phyloP scores from a whole-genome alignment of 129 eudicot genomes.

The Gnaphalium uliginosum region DNA sequence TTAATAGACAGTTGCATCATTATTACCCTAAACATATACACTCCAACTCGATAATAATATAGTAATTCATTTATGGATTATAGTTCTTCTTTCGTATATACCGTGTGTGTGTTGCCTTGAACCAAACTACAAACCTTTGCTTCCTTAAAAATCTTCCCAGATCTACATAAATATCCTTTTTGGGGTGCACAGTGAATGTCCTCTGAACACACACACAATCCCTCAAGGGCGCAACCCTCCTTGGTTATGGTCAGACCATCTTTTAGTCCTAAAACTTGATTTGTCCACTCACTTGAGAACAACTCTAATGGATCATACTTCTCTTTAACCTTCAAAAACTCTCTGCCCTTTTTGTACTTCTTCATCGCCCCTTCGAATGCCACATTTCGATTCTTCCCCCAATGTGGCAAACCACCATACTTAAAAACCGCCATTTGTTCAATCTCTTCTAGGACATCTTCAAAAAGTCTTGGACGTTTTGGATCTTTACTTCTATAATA shows the following conservation, averaged over 20 bases:
- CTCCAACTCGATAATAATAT: too few relatives aligned
- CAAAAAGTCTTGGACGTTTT: conserved; percentile 48
- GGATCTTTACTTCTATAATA: conserved; percentile 82
- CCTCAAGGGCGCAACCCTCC: conserved; percentile 87
- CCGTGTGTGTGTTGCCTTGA: not conserved
- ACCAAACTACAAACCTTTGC: conserved; percentile 76
- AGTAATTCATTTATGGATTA: too few relatives aligned
- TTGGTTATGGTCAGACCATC: conserved; percentile 43
- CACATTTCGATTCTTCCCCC: conserved; percentile 87
- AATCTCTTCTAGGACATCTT: conserved; percentile 74
- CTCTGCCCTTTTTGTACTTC: conserved; percentile 43
- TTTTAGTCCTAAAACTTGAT: conserved; percentile 69
- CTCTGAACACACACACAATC: conserved; percentile 70
- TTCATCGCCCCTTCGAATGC: conserved; percentile 61
- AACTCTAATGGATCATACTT: conserved; percentile 66
- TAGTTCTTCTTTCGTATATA: too few relatives aligned
- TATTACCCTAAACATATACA: too few relatives aligned
- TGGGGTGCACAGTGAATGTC: conserved; percentile 84
- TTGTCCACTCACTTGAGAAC: conserved; percentile 84
- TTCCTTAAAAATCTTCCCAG: conserved; percentile 51
- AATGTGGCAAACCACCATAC: conserved; percentile 75
- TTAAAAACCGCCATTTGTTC: conserved; percentile 77
- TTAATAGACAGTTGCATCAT: too few relatives aligned
- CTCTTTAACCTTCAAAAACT: conserved; percentile 56
- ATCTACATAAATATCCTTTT: conserved; percentile 66